These are phyloP conservation scores for Pistacia integerrima DNA, from an alignment of 345 rosid genomes.

Conservation along the genomic window DNA sequence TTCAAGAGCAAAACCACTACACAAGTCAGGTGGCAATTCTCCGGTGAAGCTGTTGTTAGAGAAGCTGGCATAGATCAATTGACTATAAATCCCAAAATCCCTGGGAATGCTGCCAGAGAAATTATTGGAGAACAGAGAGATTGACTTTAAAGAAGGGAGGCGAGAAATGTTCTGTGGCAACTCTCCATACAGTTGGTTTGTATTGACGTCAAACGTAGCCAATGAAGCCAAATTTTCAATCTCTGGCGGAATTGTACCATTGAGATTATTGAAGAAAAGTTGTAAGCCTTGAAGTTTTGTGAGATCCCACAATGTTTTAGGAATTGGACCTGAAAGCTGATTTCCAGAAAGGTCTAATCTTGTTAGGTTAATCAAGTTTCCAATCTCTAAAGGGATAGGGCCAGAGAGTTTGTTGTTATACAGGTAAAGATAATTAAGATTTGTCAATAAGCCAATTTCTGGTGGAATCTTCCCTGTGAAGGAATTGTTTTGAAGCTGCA, in stretches of 20 bases:
- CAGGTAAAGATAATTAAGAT: conserved; percentile 39
- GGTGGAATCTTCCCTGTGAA: conserved; percentile 53
- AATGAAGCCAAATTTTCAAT: conserved; percentile 17
- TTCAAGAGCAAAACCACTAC: too few relatives aligned
- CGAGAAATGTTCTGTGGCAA: too few relatives aligned
- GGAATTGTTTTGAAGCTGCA: conserved; percentile 55
- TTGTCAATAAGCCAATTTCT: conserved; percentile 40
- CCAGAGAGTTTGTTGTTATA: conserved; percentile 49
- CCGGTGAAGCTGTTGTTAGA: too few relatives aligned
- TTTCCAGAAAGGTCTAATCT: conserved; percentile 51
- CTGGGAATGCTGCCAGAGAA: too few relatives aligned
- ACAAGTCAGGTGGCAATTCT: too few relatives aligned
- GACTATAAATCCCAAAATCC: too few relatives aligned
- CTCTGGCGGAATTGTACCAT: conserved; percentile 55
- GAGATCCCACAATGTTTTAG: conserved; percentile 48
- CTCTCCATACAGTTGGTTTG: too few relatives aligned
- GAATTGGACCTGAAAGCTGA: conserved; percentile 55
- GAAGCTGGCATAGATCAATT: too few relatives aligned
- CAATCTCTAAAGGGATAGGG: conserved; percentile 49
- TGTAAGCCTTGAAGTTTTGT: conserved; percentile 36
- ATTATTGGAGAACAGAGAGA: too few relatives aligned
- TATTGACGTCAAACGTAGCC: too few relatives aligned
- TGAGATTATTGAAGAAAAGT: conserved; percentile 52
- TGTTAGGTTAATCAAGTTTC: conserved; percentile 34
- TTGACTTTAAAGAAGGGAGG: too few relatives aligned